These are phyloP conservation scores for Umbelopsis vinacea DNA, from an alignment of 192 early-diverging fungal species.

Conservation along the genomic window DNA sequence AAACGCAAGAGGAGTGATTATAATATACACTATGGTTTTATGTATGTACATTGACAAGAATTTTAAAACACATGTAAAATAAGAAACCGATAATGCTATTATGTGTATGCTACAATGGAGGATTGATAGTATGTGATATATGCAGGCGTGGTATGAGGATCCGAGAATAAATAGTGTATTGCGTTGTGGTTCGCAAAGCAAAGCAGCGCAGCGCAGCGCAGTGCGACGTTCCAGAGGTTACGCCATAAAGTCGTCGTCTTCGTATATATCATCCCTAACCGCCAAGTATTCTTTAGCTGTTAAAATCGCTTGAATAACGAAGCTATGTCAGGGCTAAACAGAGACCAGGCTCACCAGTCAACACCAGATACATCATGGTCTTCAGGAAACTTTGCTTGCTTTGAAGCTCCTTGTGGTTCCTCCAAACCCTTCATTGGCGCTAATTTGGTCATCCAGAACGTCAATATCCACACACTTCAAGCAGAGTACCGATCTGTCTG, in stretches of 20 bases:
- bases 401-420: background rate
- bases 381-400: background rate
- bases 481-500: background rate
- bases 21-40: background rate
- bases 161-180: background rate
- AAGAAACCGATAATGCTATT: background rate
- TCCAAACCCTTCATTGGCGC: no score
- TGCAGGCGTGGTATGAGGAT: background rate
- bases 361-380: background rate
- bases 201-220: no score
- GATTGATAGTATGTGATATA: background rate
- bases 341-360: background rate
- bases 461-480: background rate
- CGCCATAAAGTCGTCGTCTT: background rate
- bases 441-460: no score
- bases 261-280: background rate
- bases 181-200: background rate
- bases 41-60: slow-evolving; percentile 18
- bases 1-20: background rate
- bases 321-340: background rate
- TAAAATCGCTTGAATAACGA: background rate
- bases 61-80: background rate
- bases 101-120: slow-evolving; percentile 10
- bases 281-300: no score
- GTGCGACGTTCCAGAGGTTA: background rate